Conservation (phyloP, 148 eudicot species). For the Vaccinium darrowii region DNA sequence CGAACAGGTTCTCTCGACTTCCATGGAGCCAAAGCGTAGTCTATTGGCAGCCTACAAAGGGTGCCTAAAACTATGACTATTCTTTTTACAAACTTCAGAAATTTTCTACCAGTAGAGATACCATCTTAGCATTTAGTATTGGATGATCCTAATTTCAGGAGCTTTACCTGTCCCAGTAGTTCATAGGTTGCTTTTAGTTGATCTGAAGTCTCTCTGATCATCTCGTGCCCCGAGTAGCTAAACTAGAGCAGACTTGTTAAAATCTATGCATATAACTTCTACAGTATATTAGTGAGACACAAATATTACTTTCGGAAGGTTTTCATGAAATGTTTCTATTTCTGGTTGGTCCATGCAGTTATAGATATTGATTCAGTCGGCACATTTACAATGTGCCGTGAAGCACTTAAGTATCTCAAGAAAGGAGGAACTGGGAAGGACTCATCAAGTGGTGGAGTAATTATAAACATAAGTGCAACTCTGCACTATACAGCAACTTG, state of each 20-base stretch:
- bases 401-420: slow-evolving; percentile 67
- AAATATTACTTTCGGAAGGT: not conserved
- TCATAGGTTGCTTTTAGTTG: not conserved
- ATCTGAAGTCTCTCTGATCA: not conserved
- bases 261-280: no score
- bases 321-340: not conserved
- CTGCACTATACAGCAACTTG: slow-evolving; percentile 79
- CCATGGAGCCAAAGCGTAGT: not conserved
- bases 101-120: not conserved
- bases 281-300: no score
- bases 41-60: not conserved
- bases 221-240: no score
- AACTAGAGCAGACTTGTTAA: not conserved
- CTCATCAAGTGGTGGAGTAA: slow-evolving; percentile 50
- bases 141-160: not conserved
- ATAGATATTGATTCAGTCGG: slow-evolving; percentile 81
- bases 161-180: not conserved
- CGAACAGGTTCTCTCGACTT: slow-evolving; percentile 50
- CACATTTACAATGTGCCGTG: slow-evolving; percentile 76
- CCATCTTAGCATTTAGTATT: not conserved
- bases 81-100: not conserved
- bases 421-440: slow-evolving; percentile 56
- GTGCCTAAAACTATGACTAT: not conserved
- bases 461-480: slow-evolving; percentile 77
- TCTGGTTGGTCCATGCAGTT: slow-evolving; percentile 36